Evolutionary conservation across 164 flowering plant genomes (phyloP).

Genomic region (Berberis thunbergii): DNA sequence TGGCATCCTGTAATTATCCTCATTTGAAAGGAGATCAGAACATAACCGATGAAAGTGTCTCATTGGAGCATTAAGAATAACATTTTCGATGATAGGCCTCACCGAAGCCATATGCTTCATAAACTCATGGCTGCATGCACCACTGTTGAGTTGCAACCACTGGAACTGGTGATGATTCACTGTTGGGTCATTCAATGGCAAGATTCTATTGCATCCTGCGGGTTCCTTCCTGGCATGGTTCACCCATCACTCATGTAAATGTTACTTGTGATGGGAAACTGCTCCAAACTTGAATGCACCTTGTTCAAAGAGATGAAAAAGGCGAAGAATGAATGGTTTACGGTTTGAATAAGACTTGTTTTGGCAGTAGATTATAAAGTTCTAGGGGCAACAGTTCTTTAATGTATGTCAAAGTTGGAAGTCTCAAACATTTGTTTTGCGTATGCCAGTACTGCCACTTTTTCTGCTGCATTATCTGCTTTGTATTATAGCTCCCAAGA

Average conservation of each 20-base stretch:
- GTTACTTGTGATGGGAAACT: constrained; percentile 96
- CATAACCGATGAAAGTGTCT: constrained; percentile 58
- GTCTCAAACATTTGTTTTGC: too few species aligned
- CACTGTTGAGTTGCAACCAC: constrained; percentile 92
- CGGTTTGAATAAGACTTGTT: constrained; percentile 68
- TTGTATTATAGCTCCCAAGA: too few species aligned
- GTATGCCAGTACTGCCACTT: too few species aligned
- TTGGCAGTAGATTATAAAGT: too few species aligned
- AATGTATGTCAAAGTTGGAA: too few species aligned
- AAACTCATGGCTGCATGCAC: constrained; percentile 36
- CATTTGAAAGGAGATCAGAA: constrained; percentile 36
- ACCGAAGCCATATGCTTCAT: constrained; percentile 98
- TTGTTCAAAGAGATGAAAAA: constrained; percentile 85
- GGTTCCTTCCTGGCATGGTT: constrained; percentile 89
- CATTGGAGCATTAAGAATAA: constrained; percentile 93
- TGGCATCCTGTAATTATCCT: too few species aligned
- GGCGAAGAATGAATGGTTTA: constrained; percentile 73
- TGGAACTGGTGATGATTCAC: constrained; percentile 90
- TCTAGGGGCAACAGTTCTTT: too few species aligned
- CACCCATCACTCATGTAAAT: constrained; percentile 92
- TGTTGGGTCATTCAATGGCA: constrained; percentile 95
- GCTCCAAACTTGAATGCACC: constrained; percentile 75
- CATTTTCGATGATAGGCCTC: constrained; percentile 80
- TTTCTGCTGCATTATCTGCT: too few species aligned
- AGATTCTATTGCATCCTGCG: constrained; percentile 79